Evolutionary conservation across 2,329 filamentous ascomycete species (phyloP).

Genomic region (Beauveria brongniartii): DNA sequence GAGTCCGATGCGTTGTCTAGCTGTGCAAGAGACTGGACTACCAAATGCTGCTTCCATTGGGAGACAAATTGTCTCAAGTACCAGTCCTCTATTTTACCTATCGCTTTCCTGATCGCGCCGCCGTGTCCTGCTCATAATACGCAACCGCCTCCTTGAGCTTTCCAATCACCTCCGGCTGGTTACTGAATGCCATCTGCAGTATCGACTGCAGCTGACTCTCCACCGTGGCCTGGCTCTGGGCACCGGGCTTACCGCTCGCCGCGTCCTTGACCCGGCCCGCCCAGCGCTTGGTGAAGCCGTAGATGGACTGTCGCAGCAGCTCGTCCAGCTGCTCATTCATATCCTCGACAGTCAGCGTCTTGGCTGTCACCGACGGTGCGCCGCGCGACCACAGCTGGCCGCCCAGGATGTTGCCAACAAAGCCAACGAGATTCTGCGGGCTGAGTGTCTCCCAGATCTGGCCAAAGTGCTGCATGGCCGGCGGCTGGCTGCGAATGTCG

Average conservation of each 20-base stretch:
- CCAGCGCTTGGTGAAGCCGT: slow-evolving; percentile 55
- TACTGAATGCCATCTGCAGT: slow-evolving; percentile 50
- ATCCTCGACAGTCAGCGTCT: slow-evolving; percentile 42
- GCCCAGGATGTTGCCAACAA: slow-evolving; percentile 50
- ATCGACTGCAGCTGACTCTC: slow-evolving; percentile 49
- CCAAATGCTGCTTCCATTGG: background rate
- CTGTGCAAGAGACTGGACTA: too few species aligned
- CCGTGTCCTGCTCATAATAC: slow-evolving; percentile 43
- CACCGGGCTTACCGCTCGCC: slow-evolving; percentile 37
- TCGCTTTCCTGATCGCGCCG: slow-evolving; percentile 22
- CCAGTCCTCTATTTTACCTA: background rate
- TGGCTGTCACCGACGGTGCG: slow-evolving; percentile 26
- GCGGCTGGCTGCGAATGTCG: slow-evolving; percentile 45
- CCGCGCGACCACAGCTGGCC: slow-evolving; percentile 42
- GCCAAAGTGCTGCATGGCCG: slow-evolving; percentile 51
- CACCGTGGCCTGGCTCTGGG: slow-evolving; percentile 42
- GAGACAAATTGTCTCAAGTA: background rate
- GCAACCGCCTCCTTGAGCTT: slow-evolving; percentile 55
- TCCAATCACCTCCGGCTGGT: slow-evolving; percentile 48
- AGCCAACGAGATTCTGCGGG: slow-evolving; percentile 48
- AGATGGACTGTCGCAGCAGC: slow-evolving; percentile 53
- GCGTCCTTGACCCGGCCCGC: slow-evolving; percentile 43
- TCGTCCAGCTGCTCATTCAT: slow-evolving; percentile 59
- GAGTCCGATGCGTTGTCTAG: too few species aligned
- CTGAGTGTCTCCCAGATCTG: slow-evolving; percentile 58